A percentile compares a stretch with the other conserved stretches of the same genome.
Conservation (phyloP, 2,329 filamentous ascomycete genomes). For the Talaromyces sp. region DNA sequence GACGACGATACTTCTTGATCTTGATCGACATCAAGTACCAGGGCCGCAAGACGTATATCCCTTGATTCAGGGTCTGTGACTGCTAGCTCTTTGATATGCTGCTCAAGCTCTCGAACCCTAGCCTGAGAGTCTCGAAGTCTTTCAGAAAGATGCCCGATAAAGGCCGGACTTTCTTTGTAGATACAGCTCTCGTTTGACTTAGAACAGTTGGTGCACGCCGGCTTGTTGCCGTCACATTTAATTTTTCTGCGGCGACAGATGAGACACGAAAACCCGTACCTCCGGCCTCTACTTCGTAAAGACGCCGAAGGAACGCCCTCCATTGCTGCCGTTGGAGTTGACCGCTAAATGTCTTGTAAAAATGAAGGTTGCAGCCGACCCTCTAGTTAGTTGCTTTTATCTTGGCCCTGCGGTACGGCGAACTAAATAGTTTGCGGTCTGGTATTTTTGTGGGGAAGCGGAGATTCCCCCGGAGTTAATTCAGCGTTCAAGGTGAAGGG, state of each 20-base stretch:
- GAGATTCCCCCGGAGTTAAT: too few relatives aligned
- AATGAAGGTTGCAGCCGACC: too few relatives aligned
- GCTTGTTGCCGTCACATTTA: slow-evolving; percentile 18
- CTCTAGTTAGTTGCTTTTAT: too few relatives aligned
- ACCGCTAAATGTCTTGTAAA: too few relatives aligned
- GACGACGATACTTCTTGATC: background rate
- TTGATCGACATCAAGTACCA: slow-evolving; percentile 1
- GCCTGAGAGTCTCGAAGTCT: slow-evolving; percentile 10
- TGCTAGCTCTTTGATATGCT: slow-evolving; percentile 7
- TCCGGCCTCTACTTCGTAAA: background rate
- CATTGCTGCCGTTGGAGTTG: too few relatives aligned
- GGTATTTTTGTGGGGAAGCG: too few relatives aligned
- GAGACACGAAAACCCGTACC: slow-evolving; percentile 16
- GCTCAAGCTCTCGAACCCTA: slow-evolving; percentile 8
- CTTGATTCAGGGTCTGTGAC: slow-evolving; percentile 9
- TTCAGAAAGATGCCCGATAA: slow-evolving; percentile 6
- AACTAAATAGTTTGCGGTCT: too few relatives aligned
- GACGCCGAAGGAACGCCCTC: too few relatives aligned
- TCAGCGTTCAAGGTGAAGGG: too few relatives aligned
- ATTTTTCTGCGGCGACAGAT: slow-evolving; percentile 18
- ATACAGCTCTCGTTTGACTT: slow-evolving; percentile 12
- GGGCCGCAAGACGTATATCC: slow-evolving; percentile 6
- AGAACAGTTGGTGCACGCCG: slow-evolving; percentile 18
- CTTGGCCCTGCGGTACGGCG: too few relatives aligned
- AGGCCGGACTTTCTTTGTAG: slow-evolving; percentile 11